These are phyloP conservation scores for Persicaria maculosa DNA, from an alignment of 148 eudicot species.

Conservation along the genomic window DNA sequence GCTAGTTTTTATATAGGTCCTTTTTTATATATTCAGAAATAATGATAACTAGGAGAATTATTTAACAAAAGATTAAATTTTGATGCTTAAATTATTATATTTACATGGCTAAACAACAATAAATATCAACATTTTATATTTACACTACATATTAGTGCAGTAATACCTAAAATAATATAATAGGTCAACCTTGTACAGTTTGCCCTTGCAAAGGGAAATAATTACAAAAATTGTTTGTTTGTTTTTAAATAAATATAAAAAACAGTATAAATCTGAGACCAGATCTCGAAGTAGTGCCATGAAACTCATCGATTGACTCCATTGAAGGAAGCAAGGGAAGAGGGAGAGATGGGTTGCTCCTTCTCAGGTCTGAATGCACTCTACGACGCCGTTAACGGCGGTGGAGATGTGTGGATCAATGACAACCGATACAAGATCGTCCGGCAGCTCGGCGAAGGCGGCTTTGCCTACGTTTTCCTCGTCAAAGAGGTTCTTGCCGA, in stretches of 20 bases:
- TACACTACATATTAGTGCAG: too few species aligned
- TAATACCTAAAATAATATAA: too few species aligned
- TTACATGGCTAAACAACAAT: too few species aligned
- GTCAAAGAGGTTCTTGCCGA: conserved; percentile 78
- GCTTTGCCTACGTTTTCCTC: conserved; percentile 79
- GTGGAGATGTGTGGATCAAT: conserved; percentile 97
- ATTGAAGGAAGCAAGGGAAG: not conserved
- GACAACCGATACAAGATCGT: conserved; percentile 72
- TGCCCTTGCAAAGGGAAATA: not conserved
- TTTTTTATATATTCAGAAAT: too few species aligned
- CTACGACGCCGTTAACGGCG: conserved; percentile 79
- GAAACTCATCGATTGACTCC: conserved; percentile 6
- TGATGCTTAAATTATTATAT: too few species aligned
- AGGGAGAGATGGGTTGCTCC: conserved; percentile 71
- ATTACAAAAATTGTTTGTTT: not conserved
- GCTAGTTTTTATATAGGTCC: too few species aligned
- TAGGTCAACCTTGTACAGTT: too few species aligned
- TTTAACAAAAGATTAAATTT: too few species aligned
- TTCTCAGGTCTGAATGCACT: conserved; percentile 90
- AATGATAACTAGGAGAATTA: too few species aligned
- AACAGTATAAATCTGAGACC: not conserved
- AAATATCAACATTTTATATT: too few species aligned
- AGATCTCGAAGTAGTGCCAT: conserved; percentile 6
- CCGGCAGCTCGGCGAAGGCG: conserved; percentile 92
- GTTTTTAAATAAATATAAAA: not conserved